Conservation (phyloP, 139 green algal genomes). For the Zygnema cylindricum region DNA sequence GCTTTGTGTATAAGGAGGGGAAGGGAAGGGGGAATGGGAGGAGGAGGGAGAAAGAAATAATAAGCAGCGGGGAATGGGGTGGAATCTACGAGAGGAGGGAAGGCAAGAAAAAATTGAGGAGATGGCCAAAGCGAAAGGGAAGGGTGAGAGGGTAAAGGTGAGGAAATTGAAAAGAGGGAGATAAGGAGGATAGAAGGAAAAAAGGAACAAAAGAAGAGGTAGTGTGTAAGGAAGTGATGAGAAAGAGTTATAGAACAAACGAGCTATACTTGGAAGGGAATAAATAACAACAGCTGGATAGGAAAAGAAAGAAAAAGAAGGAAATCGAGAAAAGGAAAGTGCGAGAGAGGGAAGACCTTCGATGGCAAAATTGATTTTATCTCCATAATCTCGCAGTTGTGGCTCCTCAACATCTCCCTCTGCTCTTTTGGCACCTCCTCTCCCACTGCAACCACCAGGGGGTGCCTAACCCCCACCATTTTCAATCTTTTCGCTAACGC, state of each 20-base stretch:
- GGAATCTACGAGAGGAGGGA: too few relatives aligned
- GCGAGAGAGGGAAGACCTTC: slow-evolving; percentile 19
- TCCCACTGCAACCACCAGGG: slow-evolving; percentile 31
- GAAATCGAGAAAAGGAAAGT: not conserved
- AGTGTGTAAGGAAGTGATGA: not conserved
- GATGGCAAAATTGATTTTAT: slow-evolving; percentile 26
- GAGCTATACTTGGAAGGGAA: not conserved
- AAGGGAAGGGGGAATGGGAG: too few relatives aligned
- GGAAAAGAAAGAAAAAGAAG: not conserved
- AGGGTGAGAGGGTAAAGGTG: too few relatives aligned
- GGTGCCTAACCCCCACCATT: slow-evolving; percentile 3
- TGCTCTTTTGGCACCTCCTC: slow-evolving; percentile 13
- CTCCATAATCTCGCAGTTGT: slow-evolving; percentile 25
- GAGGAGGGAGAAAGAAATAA: too few relatives aligned
- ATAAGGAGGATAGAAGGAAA: not conserved
- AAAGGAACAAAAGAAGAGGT: not conserved
- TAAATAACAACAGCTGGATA: not conserved
- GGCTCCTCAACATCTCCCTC: slow-evolving; percentile 12
- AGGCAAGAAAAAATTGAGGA: too few relatives aligned
- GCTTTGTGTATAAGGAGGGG: too few relatives aligned
- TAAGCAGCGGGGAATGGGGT: too few relatives aligned
- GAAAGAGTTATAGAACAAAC: not conserved
- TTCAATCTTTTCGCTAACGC: slow-evolving; percentile 46
- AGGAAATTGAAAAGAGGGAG: not conserved
- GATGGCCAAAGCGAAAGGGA: too few relatives aligned